A percentile compares a stretch with the other conserved stretches of the same genome.
These are phyloP conservation scores for Fistulinella prunicolor DNA, from an alignment of 768 basidiomycete species.

Conservation along the genomic window DNA sequence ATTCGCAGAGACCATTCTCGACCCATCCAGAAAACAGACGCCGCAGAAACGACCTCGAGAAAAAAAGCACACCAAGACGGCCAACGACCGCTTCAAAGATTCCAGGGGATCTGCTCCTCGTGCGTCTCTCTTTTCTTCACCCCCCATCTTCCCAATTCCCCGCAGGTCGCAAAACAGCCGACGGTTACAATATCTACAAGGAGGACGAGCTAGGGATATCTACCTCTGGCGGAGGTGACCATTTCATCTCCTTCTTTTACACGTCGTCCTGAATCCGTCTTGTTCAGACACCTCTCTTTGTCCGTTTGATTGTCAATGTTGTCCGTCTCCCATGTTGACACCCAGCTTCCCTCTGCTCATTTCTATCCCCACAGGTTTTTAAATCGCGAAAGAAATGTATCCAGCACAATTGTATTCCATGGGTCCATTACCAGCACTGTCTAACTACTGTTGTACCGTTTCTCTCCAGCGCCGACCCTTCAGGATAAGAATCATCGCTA, in stretches of 20 bases:
- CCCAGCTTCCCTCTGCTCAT: neutral
- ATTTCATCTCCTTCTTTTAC: constrained; percentile 2
- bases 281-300: constrained; percentile 72
- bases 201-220: constrained; percentile 78
- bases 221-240: constrained; percentile 68
- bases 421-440: no score
- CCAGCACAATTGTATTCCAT: no score
- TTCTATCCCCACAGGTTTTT: constrained; percentile 25
- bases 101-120: constrained; percentile 72
- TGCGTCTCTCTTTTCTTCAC: constrained; percentile 37
- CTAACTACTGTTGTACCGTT: no score
- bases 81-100: constrained; percentile 59
- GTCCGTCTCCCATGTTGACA: constrained; percentile 43
- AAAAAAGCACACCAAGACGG: constrained; percentile 28
- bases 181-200: constrained; percentile 77
- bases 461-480: no score
- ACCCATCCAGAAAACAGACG: constrained; percentile 48
- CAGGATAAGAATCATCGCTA: no score
- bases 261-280: constrained; percentile 22
- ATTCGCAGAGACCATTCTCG: no score
- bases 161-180: constrained; percentile 72
- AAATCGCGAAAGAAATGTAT: no score
- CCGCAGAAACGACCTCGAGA: constrained; percentile 34
- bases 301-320: constrained; percentile 89
- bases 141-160: constrained; percentile 11